Conservation (phyloP, 2,329 filamentous ascomycete species). For the Fusarium austroafricanum region DNA sequence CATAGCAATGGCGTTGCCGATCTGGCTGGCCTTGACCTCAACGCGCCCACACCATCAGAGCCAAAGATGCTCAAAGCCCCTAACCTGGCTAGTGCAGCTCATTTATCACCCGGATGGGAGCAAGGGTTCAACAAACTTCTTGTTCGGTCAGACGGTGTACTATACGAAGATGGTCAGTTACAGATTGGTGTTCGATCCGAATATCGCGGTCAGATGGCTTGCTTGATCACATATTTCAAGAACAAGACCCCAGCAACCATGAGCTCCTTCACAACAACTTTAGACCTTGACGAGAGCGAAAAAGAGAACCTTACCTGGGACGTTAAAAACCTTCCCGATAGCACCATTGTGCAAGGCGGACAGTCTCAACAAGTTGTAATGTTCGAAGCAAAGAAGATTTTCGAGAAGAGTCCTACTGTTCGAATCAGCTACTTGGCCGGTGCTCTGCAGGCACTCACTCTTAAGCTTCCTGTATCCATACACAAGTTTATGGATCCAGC, state of each 20-base stretch:
- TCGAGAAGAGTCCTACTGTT: conserved; percentile 87
- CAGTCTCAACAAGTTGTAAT: conserved; percentile 95
- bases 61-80: conserved; percentile 72
- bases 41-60: conserved; percentile 66
- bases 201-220: conserved; percentile 94
- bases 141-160: conserved; percentile 82
- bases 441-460: conserved; percentile 88
- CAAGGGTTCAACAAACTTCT: conserved; percentile 86
- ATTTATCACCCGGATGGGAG: conserved; percentile 96
- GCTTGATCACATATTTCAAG: conserved; percentile 93
- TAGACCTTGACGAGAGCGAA: conserved; percentile 80
- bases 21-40: conserved; percentile 85
- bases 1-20: conserved; percentile 69
- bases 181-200: conserved; percentile 93
- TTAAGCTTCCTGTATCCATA: conserved; percentile 87
- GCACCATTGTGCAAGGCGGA: conserved; percentile 75
- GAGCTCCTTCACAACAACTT: conserved; percentile 91
- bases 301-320: conserved; percentile 81
- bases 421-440: conserved; percentile 95
- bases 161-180: conserved; percentile 95
- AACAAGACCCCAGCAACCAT: conserved; percentile 91
- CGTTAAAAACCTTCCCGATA: conserved; percentile 88
- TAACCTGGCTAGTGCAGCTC: conserved; percentile 91
- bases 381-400: conserved; percentile 87
- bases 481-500: conserved; percentile 98